phyloP scores from a whole-genome alignment of 768 basidiomycete genomes.

The Xerocomus brunneocitrinus region DNA sequence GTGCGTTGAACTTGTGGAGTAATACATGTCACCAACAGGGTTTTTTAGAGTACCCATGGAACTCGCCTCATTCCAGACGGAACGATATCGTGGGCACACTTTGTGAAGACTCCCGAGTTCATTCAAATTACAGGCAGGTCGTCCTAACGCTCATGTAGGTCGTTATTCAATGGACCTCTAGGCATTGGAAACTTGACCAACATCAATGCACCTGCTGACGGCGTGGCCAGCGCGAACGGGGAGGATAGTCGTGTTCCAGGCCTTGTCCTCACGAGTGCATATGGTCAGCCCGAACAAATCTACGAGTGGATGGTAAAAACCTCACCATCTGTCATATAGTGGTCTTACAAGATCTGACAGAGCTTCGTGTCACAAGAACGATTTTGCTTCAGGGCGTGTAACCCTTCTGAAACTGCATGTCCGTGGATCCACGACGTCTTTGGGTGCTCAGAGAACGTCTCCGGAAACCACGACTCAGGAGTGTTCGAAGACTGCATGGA shows the following conservation, averaged over 20 bases:
- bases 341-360: slow-evolving; percentile 31
- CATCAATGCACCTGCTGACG: slow-evolving; percentile 58
- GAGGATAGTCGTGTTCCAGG: slow-evolving; percentile 60
- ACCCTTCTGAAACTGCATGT: slow-evolving; percentile 47
- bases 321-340: slow-evolving; percentile 2
- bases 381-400: slow-evolving; percentile 75
- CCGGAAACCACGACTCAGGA: slow-evolving; percentile 43
- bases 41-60: slow-evolving; percentile 49
- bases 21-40: not conserved
- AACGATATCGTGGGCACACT: slow-evolving; percentile 61
- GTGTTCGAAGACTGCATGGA: slow-evolving; percentile 49
- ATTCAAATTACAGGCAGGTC: slow-evolving; percentile 59
- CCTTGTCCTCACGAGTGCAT: slow-evolving; percentile 71
- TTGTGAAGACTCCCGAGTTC: slow-evolving; percentile 71
- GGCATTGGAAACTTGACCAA: slow-evolving; percentile 62
- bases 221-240: slow-evolving; percentile 54
- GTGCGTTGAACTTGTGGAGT: slow-evolving; percentile 16
- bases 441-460: slow-evolving; percentile 64
- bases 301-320: slow-evolving; percentile 65
- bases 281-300: slow-evolving; percentile 52
- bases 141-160: slow-evolving; percentile 10
- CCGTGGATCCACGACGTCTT: slow-evolving; percentile 55
- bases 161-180: slow-evolving; percentile 31
- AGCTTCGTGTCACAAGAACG: slow-evolving; percentile 55
- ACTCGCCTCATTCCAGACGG: slow-evolving; percentile 69